Percentiles rank a stretch among this genome's conserved stretches.
phyloP scores from a whole-genome alignment of 306 rosid genomes.

The Aeschynomene evenia region DNA sequence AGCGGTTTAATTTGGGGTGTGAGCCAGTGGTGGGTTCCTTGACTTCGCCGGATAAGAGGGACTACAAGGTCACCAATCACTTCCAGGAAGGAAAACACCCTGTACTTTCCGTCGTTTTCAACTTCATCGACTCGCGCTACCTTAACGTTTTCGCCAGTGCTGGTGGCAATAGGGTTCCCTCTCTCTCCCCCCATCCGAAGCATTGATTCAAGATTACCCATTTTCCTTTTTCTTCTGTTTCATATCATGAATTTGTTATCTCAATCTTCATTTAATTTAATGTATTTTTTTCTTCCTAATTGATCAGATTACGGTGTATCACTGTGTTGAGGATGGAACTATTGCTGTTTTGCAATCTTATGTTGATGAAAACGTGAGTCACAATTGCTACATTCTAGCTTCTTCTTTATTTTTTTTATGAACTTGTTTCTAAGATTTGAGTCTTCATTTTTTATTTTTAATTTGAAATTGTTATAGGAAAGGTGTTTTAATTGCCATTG shows the following conservation, averaged over 20 bases:
- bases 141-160: slow-evolving; percentile 87
- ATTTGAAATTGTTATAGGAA: neutral
- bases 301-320: slow-evolving; percentile 72
- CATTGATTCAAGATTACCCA: too few relatives aligned
- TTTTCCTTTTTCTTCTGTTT: neutral
- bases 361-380: slow-evolving; percentile 90
- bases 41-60: slow-evolving; percentile 54
- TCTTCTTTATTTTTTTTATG: neutral
- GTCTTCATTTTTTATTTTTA: neutral
- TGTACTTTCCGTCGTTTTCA: slow-evolving; percentile 81
- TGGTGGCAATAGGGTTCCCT: slow-evolving; percentile 73
- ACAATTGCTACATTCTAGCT: neutral
- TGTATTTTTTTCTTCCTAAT: neutral
- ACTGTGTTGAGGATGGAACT: slow-evolving; percentile 77
- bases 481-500: slow-evolving; percentile 31
- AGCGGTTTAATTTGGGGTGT: slow-evolving; percentile 53
- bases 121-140: slow-evolving; percentile 83
- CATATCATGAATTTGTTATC: neutral
- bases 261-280: neutral
- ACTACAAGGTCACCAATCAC: slow-evolving; percentile 81
- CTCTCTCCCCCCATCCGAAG: neutral
- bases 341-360: slow-evolving; percentile 91
- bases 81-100: slow-evolving; percentile 96
- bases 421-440: neutral
- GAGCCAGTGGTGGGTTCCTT: slow-evolving; percentile 80